Percentiles rank a stretch among this genome's conserved stretches.
Conservation (phyloP, 768 basidiomycete species). For the Pseudohyphozyma bogoriensis region DNA sequence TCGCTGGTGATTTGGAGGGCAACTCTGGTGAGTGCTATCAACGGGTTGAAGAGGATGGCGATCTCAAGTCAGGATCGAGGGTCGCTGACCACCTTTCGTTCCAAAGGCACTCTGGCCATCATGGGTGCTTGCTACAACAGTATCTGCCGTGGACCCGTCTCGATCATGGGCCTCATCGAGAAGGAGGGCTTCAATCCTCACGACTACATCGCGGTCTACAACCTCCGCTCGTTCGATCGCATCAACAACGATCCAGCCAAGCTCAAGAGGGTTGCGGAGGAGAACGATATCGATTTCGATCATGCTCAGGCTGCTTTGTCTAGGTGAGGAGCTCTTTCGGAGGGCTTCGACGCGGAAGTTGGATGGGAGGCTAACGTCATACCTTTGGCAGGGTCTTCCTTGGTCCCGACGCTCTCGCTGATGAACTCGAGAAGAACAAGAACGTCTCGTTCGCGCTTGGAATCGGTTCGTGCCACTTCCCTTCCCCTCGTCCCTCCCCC, state of each 20-base stretch:
- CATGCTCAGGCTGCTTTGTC: slow-evolving; percentile 74
- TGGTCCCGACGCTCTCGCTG: slow-evolving; percentile 6
- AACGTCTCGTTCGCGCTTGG: slow-evolving; percentile 13
- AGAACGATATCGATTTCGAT: slow-evolving; percentile 67
- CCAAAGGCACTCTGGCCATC: slow-evolving; percentile 30
- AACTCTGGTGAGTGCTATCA: too few species aligned
- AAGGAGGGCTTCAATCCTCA: slow-evolving; percentile 23
- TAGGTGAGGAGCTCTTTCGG: background rate
- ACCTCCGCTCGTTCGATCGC: slow-evolving; percentile 75
- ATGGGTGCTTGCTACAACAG: slow-evolving; percentile 23
- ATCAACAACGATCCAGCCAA: slow-evolving; percentile 40
- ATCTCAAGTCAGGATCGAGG: too few species aligned
- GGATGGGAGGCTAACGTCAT: too few species aligned
- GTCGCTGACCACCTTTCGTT: too few species aligned
- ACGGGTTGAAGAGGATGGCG: too few species aligned
- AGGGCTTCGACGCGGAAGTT: too few species aligned
- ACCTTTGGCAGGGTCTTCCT: slow-evolving; percentile 37
- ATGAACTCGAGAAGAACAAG: slow-evolving; percentile 28
- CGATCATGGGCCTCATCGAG: slow-evolving; percentile 39
- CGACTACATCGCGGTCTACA: slow-evolving; percentile 84
- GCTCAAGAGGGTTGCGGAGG: slow-evolving; percentile 60
- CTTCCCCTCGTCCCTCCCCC: slow-evolving; percentile 25
- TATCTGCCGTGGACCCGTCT: slow-evolving; percentile 78
- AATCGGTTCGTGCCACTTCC: background rate
- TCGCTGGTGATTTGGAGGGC: slow-evolving; percentile 30